Evolutionary conservation across 2,329 filamentous ascomycete species (phyloP), one percentile per base, ranked within the genome.

Genomic region (Chrysosporium keratinophilum): DNA sequence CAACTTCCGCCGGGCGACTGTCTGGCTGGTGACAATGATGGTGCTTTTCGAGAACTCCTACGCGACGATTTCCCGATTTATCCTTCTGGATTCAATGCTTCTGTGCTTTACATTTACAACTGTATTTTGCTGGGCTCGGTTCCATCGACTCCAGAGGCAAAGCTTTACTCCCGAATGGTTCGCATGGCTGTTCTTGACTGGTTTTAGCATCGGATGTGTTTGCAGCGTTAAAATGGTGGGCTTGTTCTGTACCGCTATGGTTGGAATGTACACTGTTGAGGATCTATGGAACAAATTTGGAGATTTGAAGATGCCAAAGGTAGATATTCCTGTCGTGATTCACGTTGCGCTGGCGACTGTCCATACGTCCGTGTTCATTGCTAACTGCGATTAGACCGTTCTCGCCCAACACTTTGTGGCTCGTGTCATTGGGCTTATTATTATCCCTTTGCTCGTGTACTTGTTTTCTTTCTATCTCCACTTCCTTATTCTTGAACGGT

Each of bases 11-110:
- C 83, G 86, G 60, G 84, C 88, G 41, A 86, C 90, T 48, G 88
- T 96, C 61, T 98, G 93, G 93, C 78, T 98, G 54, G 84, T 97
- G 55, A 93, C 90, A 17, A 76, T 97, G 63, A 96, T 96, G 88
- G 90, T 98, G 43, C 82, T 98, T 41, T 98, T 89, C 76, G 93
- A 98, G 72, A 98, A 98, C 77, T 97, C 93, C 50, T 98, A 97
- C 75, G 95, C 93, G 47, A 97, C 94, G 33, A 98, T 98, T 71
- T 96, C 90, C 73, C 83, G 93, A 57, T 98, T 98, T 69, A 97
- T 98, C 64, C 83, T 98, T 20, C 83, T 98, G 64, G 93, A 98
- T 71, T 97, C 93, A 0, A 98, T 98, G 93, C 81, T 98, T 50
- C 80, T 98, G 39, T 97, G 90, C 75, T 96, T 95, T 67, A 98